Conservation (phyloP, 805 yeast species). For the Kuraishia ogatae region DNA sequence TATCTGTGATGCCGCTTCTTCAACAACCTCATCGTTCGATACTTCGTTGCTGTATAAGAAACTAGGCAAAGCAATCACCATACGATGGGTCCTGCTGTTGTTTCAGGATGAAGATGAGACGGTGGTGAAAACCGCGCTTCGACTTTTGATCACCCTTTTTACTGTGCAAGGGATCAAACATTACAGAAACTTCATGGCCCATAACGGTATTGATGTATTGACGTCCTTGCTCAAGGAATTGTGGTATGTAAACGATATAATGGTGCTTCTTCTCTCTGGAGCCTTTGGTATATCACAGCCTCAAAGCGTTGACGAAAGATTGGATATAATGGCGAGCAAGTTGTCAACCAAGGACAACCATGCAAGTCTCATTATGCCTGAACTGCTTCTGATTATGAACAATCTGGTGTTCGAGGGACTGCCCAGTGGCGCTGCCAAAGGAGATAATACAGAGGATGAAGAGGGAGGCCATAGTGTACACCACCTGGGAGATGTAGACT, state of each 20-base stretch:
- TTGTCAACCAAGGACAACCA: slow-evolving; percentile 10
- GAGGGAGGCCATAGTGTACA: neutral
- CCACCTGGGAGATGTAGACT: neutral
- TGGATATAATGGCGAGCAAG: slow-evolving; percentile 7
- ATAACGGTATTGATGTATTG: slow-evolving; percentile 42
- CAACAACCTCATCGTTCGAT: slow-evolving; percentile 4
- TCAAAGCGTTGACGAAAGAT: slow-evolving; percentile 7
- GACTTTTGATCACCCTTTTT: slow-evolving; percentile 41
- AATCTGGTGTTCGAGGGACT: slow-evolving; percentile 6
- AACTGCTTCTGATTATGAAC: slow-evolving; percentile 22
- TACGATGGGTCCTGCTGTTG: slow-evolving; percentile 57
- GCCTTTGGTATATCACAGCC: slow-evolving; percentile 34
- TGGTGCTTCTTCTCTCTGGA: slow-evolving; percentile 32
- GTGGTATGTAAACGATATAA: slow-evolving; percentile 40
- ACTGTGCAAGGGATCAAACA: slow-evolving; percentile 35
- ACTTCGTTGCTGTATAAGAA: slow-evolving; percentile 25
- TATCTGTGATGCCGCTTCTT: slow-evolving; percentile 26
- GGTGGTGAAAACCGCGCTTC: slow-evolving; percentile 29
- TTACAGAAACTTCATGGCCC: slow-evolving; percentile 39
- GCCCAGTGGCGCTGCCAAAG: neutral
- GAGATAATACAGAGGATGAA: too few species aligned
- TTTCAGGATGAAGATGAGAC: slow-evolving; percentile 30
- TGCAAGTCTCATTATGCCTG: slow-evolving; percentile 29
- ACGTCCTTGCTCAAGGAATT: slow-evolving; percentile 34
- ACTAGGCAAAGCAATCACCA: slow-evolving; percentile 44